Evolutionary conservation across 371 early-diverging fungal genomes (phyloP), one percentile per base, ranked within the genome.

Genomic region (Mortierella sp.): DNA sequence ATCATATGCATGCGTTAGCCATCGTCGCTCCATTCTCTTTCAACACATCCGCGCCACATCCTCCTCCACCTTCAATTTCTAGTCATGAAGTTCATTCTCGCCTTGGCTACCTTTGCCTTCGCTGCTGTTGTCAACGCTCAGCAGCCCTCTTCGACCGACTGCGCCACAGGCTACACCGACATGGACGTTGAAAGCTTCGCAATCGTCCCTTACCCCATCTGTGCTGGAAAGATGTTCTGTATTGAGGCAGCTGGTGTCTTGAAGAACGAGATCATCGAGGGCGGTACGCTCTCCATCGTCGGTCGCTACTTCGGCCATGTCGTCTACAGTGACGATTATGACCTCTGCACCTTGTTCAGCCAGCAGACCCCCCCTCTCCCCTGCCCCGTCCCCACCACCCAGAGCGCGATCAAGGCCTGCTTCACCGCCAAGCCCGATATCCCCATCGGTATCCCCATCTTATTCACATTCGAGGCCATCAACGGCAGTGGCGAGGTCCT

Each of bases 31-130:
- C n/a, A n/a, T n/a, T n/a, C n/a, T n/a, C n/a, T n/a, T n/a, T n/a
- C n/a, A n/a, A n/a, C n/a, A n/a, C n/a, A n/a, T n/a, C n/a, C n/a
- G n/a, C n/a, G n/a, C n/a, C n/a, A n/a, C n/a, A n/a, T n/a, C n/a
- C n/a, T n/a, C n/a, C n/a, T n/a, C n/a, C n/a, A n/a, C n/a, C n/a
- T n/a, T n/a, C n/a, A n/a, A n/a, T n/a, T n/a, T n/a, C n/a, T n/a
- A n/a, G 62, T 19, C 44, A 70, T 70, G 70, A 70, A 70, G 70
- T 70, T 64, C 70, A 12, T 52, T 16, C n/a, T 57, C 50, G 70
- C 64, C 64, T 48, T 51, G 52, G 63, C 64, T 56, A 56, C 60
- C 47, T 56, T 70, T 37, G 25, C 50, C 52, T 18, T 70, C 23
- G 70, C 70, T 56, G 46, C 64, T 45, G 46, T 70, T 29, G 70